Evolutionary conservation across 192 early-diverging fungal species (phyloP).

Genomic region (Allomyces macrogynus): DNA sequence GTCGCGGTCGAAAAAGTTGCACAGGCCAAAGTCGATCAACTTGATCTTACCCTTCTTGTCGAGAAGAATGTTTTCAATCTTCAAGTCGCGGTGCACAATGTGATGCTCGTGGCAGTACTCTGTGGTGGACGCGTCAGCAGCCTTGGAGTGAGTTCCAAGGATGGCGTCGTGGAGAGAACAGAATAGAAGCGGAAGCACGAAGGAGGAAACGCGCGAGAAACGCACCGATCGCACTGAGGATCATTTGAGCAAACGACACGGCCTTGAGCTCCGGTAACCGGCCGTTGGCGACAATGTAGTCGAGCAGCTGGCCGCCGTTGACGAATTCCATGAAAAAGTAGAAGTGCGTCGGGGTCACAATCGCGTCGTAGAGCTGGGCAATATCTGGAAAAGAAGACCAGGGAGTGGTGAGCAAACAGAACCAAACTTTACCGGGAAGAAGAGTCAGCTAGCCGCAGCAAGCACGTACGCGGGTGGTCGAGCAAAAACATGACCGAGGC

Average conservation of each 20-base stretch:
- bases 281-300: conserved; percentile 30
- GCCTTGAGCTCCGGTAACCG: conserved; percentile 27
- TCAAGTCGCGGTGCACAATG: conserved; percentile 55
- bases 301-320: conserved; percentile 21
- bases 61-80: conserved; percentile 68
- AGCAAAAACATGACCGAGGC: background rate
- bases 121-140: background rate
- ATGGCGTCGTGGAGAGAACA: background rate
- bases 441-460: no score
- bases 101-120: conserved; percentile 34
- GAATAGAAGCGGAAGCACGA: background rate
- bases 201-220: background rate
- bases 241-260: conserved; percentile 19
- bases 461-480: background rate
- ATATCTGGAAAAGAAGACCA: conserved; percentile 18
- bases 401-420: no score
- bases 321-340: conserved; percentile 30
- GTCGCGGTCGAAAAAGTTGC: conserved; percentile 51
- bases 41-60: conserved; percentile 41
- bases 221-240: conserved; percentile 25
- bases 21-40: conserved; percentile 83
- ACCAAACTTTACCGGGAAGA: no score
- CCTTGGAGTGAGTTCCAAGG: background rate
- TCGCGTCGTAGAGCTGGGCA: conserved; percentile 25
- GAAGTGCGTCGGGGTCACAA: conserved; percentile 15